Base-by-base conservation (phyloP, 805 yeast species). In the Alloascoidea africana region DNA sequence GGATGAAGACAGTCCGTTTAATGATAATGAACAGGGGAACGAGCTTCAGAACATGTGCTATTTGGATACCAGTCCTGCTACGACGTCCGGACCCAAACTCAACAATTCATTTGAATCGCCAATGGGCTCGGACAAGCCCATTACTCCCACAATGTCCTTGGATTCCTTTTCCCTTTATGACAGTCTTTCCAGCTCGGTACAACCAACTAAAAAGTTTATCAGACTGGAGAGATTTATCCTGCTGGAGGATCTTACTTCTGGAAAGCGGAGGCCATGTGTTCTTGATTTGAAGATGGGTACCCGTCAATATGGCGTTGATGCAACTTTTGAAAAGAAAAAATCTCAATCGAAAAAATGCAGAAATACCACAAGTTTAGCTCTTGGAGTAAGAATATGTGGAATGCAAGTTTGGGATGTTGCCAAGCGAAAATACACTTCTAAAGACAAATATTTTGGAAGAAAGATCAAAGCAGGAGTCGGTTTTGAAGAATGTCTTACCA, bases 201-300 rank as follows among this genome's bases (percentile, higher is more conserved):
- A 56, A 65, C 34, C 62, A 62, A 39, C 62, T 58, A 8, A 13
- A 14, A 14, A 5, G 34, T 14, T 11, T 41, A 72, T 80, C 0
- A 59, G 77, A 38, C 73, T 80, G 32, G 93, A 83, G 57, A 65
- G 93, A 43, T 91, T 86, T 53, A 78, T 91, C 30, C 57, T 91
- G 5, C 62, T 91, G 36, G 98, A 93, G 52, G 99, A 91, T 59
- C 60, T 91, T 36, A 91, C 97, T 0, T 68, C 76, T 39, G 83
- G 84, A 16, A 74, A 89, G 76, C 62, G 58, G 18, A 70, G 70
- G 44, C 96, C 98, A 0, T 87, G 96, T 53, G 97, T 89, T 0
- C 60, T 91, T 36, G 99, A 91, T 58, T 63, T 91, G 48, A 91
- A 91, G 53, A 91, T 91, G 97, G 99, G 99, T 0, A 89, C 99